These are phyloP conservation scores for Kurtzmaniella fragi DNA, from an alignment of 805 yeast genomes.

Conservation along the genomic window DNA sequence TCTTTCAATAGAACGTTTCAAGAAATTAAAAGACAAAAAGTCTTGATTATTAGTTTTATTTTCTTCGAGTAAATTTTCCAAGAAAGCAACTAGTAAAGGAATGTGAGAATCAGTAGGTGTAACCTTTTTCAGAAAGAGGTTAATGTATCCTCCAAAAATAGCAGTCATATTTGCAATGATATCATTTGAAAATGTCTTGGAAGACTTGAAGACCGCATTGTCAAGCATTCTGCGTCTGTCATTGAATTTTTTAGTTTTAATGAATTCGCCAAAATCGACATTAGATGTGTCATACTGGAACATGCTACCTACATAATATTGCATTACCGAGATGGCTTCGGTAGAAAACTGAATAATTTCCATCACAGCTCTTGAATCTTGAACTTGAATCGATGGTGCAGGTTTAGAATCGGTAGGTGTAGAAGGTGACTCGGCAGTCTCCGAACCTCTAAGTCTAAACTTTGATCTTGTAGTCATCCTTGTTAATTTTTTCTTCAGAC, in stretches of 20 bases:
- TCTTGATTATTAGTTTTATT: conserved; percentile 59
- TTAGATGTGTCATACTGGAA: conserved; percentile 36
- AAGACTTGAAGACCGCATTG: conserved; percentile 29
- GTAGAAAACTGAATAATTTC: conserved; percentile 32
- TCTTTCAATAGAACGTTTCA: conserved; percentile 49
- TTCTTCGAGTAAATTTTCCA: conserved; percentile 25
- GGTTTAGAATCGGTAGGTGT: background rate
- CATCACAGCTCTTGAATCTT: conserved; percentile 28
- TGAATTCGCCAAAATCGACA: conserved; percentile 24
- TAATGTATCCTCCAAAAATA: conserved; percentile 41
- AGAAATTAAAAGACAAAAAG: conserved; percentile 44
- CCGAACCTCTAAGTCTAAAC: conserved; percentile 6
- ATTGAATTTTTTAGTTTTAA: conserved; percentile 21
- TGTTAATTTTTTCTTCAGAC: background rate
- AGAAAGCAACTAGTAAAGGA: conserved; percentile 26
- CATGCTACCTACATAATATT: conserved; percentile 34
- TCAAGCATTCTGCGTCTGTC: conserved; percentile 26
- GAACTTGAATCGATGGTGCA: conserved; percentile 16
- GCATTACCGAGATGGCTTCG: conserved; percentile 31
- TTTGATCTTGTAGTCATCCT: conserved; percentile 1
- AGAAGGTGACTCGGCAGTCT: background rate
- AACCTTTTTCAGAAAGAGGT: conserved; percentile 28
- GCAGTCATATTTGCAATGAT: conserved; percentile 40
- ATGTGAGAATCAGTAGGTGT: conserved; percentile 31
- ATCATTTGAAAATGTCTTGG: conserved; percentile 42